These are phyloP conservation scores for Euclidium syriacum DNA, from an alignment of 345 rosid genomes.

Conservation along the genomic window DNA sequence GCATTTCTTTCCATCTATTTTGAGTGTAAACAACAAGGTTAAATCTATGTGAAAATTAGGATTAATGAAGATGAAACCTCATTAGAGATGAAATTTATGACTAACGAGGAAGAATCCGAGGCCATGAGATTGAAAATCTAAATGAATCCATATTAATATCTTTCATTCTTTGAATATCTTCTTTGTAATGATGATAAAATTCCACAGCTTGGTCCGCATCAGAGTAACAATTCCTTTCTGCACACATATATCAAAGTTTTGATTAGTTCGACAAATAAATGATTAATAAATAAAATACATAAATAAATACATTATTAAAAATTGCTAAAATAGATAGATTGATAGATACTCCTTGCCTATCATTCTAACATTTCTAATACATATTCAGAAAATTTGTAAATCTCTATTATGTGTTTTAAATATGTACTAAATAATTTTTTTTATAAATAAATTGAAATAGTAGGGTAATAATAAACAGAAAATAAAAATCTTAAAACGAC, in stretches of 20 bases:
- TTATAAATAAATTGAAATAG: too few relatives aligned
- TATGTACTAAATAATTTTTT: too few relatives aligned
- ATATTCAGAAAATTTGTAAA: too few relatives aligned
- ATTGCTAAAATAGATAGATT: neutral
- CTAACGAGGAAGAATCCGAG: constrained; percentile 41
- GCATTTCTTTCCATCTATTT: constrained; percentile 19
- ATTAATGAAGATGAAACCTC: neutral
- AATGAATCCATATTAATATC: constrained; percentile 33
- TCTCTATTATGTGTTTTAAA: too few relatives aligned
- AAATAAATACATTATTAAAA: neutral
- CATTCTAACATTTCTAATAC: too few relatives aligned
- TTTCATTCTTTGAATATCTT: constrained; percentile 35
- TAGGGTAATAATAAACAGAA: too few relatives aligned
- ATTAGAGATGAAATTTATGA: neutral
- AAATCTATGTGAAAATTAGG: neutral
- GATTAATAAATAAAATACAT: neutral
- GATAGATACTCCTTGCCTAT: too few relatives aligned
- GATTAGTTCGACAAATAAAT: neutral
- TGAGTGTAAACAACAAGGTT: neutral
- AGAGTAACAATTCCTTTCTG: constrained; percentile 25
- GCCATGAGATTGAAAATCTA: constrained; percentile 52
- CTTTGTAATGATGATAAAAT: constrained; percentile 34
- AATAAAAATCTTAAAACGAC: too few relatives aligned
- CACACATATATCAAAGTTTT: neutral
- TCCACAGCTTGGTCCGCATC: constrained; percentile 30